Percentiles rank a stretch among this genome's conserved stretches.
Conservation (phyloP, 257 asterid genomes). For the Lycium ferocissimum region DNA sequence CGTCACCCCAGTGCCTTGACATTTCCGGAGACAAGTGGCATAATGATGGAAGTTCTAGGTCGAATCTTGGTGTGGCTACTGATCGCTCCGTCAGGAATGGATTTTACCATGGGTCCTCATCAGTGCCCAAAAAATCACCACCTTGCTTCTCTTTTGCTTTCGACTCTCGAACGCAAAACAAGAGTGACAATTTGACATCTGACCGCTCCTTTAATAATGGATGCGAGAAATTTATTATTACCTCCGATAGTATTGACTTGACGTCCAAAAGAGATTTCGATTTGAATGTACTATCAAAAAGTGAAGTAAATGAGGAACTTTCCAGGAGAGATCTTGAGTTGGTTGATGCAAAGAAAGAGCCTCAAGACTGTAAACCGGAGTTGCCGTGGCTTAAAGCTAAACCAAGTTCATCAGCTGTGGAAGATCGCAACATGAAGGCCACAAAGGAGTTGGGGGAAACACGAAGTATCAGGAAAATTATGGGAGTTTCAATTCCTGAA, state of each 20-base stretch:
- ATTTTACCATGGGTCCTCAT: slow-evolving; percentile 71
- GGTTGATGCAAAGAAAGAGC: slow-evolving; percentile 48
- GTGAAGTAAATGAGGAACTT: slow-evolving; percentile 43
- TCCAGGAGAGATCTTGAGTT: slow-evolving; percentile 38
- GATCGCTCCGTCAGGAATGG: slow-evolving; percentile 51
- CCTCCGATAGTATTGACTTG: slow-evolving; percentile 40
- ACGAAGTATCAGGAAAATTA: slow-evolving; percentile 57
- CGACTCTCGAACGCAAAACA: slow-evolving; percentile 48
- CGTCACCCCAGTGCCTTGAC: slow-evolving; percentile 43
- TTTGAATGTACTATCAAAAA: slow-evolving; percentile 61
- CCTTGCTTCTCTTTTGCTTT: slow-evolving; percentile 40
- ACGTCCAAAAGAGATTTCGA: slow-evolving; percentile 61
- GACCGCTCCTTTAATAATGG: slow-evolving; percentile 44
- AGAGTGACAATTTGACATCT: slow-evolving; percentile 44
- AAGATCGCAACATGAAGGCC: slow-evolving; percentile 38
- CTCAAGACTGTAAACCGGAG: slow-evolving; percentile 44
- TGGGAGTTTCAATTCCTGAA: slow-evolving; percentile 80
- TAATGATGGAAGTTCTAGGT: slow-evolving; percentile 43
- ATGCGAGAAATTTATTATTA: slow-evolving; percentile 42
- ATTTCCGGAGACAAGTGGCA: slow-evolving; percentile 64
- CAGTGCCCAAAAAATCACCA: slow-evolving; percentile 50
- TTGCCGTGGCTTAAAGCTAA: slow-evolving; percentile 81
- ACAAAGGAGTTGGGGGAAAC: slow-evolving; percentile 46
- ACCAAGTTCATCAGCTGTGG: slow-evolving; percentile 46
- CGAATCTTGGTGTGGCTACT: slow-evolving; percentile 43